Base-by-base conservation (phyloP, 441 rosid genomes). In the Pelargonium cotyledonis region DNA sequence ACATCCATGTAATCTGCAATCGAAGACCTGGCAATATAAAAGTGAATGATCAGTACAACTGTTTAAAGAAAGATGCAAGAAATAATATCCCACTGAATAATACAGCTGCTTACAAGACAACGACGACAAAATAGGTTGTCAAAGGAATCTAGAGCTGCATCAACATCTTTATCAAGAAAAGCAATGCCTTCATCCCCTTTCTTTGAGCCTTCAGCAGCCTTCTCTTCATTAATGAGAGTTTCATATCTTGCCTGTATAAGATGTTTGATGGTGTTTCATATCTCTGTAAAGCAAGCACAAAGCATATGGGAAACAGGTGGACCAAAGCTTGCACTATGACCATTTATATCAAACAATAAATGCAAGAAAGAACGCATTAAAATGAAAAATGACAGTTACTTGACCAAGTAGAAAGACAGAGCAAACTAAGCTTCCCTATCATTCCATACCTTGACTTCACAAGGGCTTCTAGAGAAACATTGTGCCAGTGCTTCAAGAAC, bases 231-330 rank as follows among this genome's bases (percentile, higher is more conserved):
- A 23, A 74, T 71, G 69, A 95, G 92, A 71, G 75, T 78, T 81
- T 86, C 95, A 75, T 82, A 79, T 92, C 98, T 92, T 85, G 93
- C 99, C 99, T 95, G 99, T 89, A 95, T 86, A 92, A 92, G 98
- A 92, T 84, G 96, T 86, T 95, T 78, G 90, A 85, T 66, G 89
- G 88, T 85, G 97, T 88, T 86, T 92, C 97, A 95, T 88, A 88
- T 89, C 91, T 88, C 90, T 89, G 98, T 84, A 83, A 85, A 85
- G 87, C 81, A 83, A 85, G 85, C 90, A 92, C 68, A 86, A 83
- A 78, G 85, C 72, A 83, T 88, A 89, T 86, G 90, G 97, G 97
- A 86, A 85, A 84, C 80, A 66, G 89, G 94, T 88, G 89, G 95
- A 88, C 90, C 87, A 85, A 85, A 82, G 85, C 85, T 85, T 84